Conservation (phyloP, 805 yeast genomes). For the Tetrapisispora arboricola region DNA sequence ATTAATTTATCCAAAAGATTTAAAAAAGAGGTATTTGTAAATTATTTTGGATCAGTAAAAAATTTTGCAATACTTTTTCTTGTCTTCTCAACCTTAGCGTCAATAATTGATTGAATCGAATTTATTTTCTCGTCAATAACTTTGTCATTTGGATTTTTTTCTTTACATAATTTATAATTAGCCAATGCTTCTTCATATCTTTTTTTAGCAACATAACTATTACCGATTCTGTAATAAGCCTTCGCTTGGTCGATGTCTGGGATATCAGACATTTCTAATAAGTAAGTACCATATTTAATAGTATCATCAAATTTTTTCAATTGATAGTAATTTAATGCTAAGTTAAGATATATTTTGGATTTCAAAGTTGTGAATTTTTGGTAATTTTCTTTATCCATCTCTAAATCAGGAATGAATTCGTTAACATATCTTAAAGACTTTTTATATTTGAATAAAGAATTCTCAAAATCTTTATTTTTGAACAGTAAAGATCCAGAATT, state of each 20-base stretch:
- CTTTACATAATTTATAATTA: conserved; percentile 37
- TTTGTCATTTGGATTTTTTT: conserved; percentile 39
- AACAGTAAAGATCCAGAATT: conserved; percentile 55
- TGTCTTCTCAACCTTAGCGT: conserved; percentile 38
- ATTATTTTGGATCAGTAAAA: conserved; percentile 29
- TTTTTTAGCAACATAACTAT: conserved; percentile 34
- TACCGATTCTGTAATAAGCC: conserved; percentile 48
- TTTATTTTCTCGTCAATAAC: conserved; percentile 37
- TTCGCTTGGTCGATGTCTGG: conserved; percentile 41
- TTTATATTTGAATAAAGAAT: conserved; percentile 52
- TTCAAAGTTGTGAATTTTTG: conserved; percentile 39
- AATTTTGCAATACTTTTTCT: conserved; percentile 53
- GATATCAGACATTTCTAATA: conserved; percentile 41
- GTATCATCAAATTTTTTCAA: conserved; percentile 39
- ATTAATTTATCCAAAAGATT: too few species aligned
- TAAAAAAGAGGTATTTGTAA: too few species aligned
- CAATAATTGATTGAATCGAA: conserved; percentile 32
- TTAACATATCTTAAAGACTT: conserved; percentile 61
- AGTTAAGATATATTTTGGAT: conserved; percentile 36
- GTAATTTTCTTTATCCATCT: conserved; percentile 43
- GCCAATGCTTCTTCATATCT: conserved; percentile 41
- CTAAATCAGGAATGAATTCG: conserved; percentile 63
- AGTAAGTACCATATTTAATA: conserved; percentile 43
- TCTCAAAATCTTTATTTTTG: conserved; percentile 39
- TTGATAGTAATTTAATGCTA: conserved; percentile 47